Evolutionary conservation across 108 stramenopile species (phyloP), one percentile per base, ranked within the genome.

Genomic region (Heterococcus sp.): DNA sequence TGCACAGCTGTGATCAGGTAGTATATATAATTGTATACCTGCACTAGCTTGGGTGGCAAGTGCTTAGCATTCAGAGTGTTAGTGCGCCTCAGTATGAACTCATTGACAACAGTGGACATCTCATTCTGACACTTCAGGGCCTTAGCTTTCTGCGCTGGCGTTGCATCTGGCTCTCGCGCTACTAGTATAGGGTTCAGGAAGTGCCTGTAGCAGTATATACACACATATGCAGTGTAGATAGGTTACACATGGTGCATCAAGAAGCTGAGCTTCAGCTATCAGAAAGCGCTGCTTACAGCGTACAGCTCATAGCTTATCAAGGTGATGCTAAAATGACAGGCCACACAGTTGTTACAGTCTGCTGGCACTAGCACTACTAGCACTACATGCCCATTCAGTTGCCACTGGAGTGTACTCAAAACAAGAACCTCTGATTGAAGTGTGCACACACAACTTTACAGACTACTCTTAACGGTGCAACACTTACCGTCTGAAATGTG

Each of bases 51-150:
- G 58, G 98, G 95, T 66, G 97, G 97, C 65, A 98, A 88, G 83
- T 97, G 96, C 85, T 98, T 83, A 4, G 97, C 96, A 85, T 97
- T 96, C 40, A 98, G 83, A 1, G 93, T 94, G 85, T 98, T 98
- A 76, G 95, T 89, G n/a, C 97, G 89, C 3, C 96, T 86, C 69
- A 98, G 83, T 75, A 98, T 97, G 83, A 98, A 98, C 39, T 94
- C 89, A 85, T 98, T 97, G 78, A 95, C 95, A 63, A 88, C 91
- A 30, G 83, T 67, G 26, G 90, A 91, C 93, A 98, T 94, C 36
- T 96, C 93, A 40, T 92, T 87, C 80, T 96, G 96, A 37, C 92
- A 31, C 30, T 91, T 80, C 88, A 89, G 89, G 90, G 95, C 95
- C 36, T 85, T 84, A 21, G 87, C 65, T 71, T 92, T 92, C 86